Base-by-base conservation (phyloP, 1,284 basidiomycete species). In the Earliella scabrosa region DNA sequence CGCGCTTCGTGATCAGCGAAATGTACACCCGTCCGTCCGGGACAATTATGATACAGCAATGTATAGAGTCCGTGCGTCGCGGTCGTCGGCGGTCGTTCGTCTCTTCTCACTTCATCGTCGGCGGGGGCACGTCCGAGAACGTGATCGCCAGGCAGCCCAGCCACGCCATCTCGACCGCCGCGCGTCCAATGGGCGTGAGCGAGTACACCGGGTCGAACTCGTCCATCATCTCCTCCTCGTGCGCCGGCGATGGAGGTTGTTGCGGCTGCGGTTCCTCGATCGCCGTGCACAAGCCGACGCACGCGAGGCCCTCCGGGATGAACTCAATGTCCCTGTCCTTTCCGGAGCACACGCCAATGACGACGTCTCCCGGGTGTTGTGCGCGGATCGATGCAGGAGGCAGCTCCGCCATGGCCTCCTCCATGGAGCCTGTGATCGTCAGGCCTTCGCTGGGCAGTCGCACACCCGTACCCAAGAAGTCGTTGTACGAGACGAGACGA, bases 81-180 rank as follows among this genome's bases (percentile, higher is more conserved):
- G 32, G n/a, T 16, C 31, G 32, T 46, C 44, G 24, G 18, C 10
- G n/a, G 36, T 32, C 31, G 7, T 39, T 16, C 36, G 36, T 39
- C 16, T 18, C 10, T 39, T 8, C n/a, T 62, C 54, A 63, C 49
- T 60, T 60, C 44, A 35, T 46, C 50, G 55, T 27, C 8, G 61
- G 61, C 39, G 61, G 56, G 16, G 26, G 53, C 50, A 39, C 59
- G 44, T 51, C 63, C 56, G 55, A 91, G 60, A 86, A 88, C 56
- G 85, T 87, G 56, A 93, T 76, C 9, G 90, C 88, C 67, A 93
- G 78, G 56, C 85, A 86, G 10, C 89, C 91, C 43, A 89, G 75
- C 88, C 90, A 93, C 23, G 85, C 85, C 87, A 92, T 89, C 75
- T 93, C 90, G 59, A 90, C 78, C 21, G 85, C 87, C 2, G 91